Percentiles rank a stretch among this genome's conserved stretches.
Evolutionary conservation across 2,329 filamentous ascomycete genomes (phyloP).

Genomic region (Xylaria sp.): DNA sequence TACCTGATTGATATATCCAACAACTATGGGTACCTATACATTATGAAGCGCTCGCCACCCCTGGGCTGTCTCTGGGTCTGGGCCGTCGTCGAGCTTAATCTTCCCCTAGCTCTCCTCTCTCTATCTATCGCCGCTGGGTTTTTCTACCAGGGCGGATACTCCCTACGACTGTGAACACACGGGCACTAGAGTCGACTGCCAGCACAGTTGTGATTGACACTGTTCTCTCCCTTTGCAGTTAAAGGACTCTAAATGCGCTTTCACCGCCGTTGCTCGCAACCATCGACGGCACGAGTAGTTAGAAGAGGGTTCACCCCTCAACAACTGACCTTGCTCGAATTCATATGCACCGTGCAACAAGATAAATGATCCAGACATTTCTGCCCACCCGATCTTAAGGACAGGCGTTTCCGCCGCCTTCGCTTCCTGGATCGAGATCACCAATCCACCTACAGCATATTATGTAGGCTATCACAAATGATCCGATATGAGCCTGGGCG

Average conservation of each 20-base stretch:
- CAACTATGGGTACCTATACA: slow-evolving; percentile 79
- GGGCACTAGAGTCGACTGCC: neutral
- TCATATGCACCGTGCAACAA: slow-evolving; percentile 43
- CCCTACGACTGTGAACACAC: slow-evolving; percentile 49
- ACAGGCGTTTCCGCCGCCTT: slow-evolving; percentile 47
- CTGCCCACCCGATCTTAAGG: slow-evolving; percentile 45
- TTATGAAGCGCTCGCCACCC: slow-evolving; percentile 93
- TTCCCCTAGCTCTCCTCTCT: slow-evolving; percentile 71
- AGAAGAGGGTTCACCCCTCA: slow-evolving; percentile 24
- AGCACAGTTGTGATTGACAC: neutral
- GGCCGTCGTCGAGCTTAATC: slow-evolving; percentile 86
- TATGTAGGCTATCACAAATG: neutral
- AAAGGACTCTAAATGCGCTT: neutral
- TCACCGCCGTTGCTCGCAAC: slow-evolving; percentile 10
- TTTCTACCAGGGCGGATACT: slow-evolving; percentile 63
- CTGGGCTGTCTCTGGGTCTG: slow-evolving; percentile 93
- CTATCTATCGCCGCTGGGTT: slow-evolving; percentile 59
- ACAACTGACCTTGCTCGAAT: slow-evolving; percentile 23
- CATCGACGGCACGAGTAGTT: slow-evolving; percentile 22
- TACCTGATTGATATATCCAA: slow-evolving; percentile 88
- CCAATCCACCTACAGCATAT: slow-evolving; percentile 47
- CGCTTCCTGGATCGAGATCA: slow-evolving; percentile 51
- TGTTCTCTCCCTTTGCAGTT: slow-evolving; percentile 20
- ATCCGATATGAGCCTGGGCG: neutral
- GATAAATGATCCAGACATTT: slow-evolving; percentile 48